Conservation (phyloP, 2,329 filamentous ascomycete species). For the Cephalotrichum gorgonifer region DNA sequence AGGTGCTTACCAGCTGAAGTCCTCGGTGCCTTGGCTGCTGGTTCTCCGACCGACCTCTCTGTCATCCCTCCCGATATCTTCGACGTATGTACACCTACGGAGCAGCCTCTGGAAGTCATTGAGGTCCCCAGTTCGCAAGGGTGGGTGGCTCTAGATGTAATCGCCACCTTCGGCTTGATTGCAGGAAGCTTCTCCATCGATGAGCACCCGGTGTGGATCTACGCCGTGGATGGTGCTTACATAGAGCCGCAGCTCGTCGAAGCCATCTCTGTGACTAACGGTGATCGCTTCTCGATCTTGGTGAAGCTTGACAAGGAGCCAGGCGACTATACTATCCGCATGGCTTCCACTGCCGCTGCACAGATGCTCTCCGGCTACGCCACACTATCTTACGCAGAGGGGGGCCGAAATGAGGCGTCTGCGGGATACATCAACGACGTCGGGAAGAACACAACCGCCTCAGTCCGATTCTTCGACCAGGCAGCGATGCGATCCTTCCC, state of each 20-base stretch:
- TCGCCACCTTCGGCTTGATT: constrained; percentile 37
- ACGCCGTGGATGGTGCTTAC: constrained; percentile 43
- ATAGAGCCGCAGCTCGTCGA: constrained; percentile 41
- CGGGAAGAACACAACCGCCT: constrained; percentile 28
- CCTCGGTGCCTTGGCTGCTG: not conserved
- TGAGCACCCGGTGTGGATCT: constrained; percentile 40
- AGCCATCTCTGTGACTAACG: constrained; percentile 35
- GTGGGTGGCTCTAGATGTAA: constrained; percentile 45
- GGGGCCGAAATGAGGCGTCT: constrained; percentile 12
- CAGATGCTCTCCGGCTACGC: constrained; percentile 47
- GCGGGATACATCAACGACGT: constrained; percentile 37
- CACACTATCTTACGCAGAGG: constrained; percentile 25
- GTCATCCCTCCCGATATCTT: constrained; percentile 20
- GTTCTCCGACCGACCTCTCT: not conserved
- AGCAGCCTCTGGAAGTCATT: constrained; percentile 31
- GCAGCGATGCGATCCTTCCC: constrained; percentile 34
- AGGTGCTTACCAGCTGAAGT: constrained; percentile 13
- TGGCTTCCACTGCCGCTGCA: constrained; percentile 33
- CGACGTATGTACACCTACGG: constrained; percentile 33
- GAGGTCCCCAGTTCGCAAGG: constrained; percentile 20
- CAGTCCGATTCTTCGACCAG: constrained; percentile 33
- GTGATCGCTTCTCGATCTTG: constrained; percentile 42
- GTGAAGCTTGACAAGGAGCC: constrained; percentile 31
- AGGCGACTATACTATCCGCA: constrained; percentile 43
- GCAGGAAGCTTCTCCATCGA: constrained; percentile 37